Conservation (phyloP, 1,284 basidiomycete genomes). For the Microbotryomycetes sp. region DNA sequence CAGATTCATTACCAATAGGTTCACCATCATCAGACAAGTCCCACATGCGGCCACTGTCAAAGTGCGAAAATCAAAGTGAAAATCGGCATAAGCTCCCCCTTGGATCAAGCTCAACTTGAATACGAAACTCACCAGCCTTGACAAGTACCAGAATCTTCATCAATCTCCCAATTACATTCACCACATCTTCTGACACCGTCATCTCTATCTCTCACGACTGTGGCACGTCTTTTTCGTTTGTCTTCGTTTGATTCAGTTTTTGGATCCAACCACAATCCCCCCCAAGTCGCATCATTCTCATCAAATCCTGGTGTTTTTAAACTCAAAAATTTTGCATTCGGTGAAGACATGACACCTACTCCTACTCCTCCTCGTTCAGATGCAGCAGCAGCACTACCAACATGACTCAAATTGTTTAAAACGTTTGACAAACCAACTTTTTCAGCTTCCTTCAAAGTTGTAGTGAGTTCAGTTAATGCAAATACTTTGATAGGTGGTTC, state of each 20-base stretch:
- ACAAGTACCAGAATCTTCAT: conserved; percentile 18
- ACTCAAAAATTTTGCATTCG: background rate
- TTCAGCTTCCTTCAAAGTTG: conserved; percentile 6
- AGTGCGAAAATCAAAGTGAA: no score
- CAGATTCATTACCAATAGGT: background rate
- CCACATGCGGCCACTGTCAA: background rate
- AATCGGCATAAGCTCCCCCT: background rate
- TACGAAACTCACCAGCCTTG: conserved; percentile 22
- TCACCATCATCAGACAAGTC: background rate
- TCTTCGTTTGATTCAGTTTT: conserved; percentile 13
- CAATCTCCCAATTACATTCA: conserved; percentile 30
- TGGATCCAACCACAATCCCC: conserved; percentile 7
- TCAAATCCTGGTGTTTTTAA: conserved; percentile 2
- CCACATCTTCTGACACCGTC: conserved; percentile 28
- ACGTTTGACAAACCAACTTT: background rate
- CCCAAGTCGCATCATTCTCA: conserved; percentile 14
- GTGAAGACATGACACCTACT: background rate
- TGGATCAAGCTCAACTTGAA: background rate
- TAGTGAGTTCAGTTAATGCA: conserved; percentile 20
- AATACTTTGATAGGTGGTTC: conserved; percentile 19
- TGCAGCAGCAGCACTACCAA: no score
- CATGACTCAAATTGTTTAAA: background rate
- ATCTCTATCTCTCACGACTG: conserved; percentile 20
- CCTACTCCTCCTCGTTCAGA: background rate
- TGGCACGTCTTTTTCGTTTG: conserved; percentile 10